Base-by-base conservation (phyloP, 805 yeast species). In the Pichia rugopelliculosa region DNA sequence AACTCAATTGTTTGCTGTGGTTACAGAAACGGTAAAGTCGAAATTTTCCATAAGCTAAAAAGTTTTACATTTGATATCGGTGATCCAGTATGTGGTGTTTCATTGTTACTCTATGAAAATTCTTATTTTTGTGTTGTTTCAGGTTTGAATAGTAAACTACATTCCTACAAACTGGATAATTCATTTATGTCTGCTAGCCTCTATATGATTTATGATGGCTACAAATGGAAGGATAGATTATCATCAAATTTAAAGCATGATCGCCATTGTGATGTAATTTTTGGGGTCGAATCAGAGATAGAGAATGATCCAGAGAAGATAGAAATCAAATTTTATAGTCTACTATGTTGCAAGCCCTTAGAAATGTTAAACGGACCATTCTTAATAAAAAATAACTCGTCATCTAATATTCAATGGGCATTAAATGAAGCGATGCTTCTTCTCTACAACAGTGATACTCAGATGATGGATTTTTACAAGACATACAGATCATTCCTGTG, bases 241-340 rank as follows among this genome's bases (percentile, higher is more conserved):
- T 42, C 50, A 2, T 21, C 38, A 6, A 47, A 47, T 18, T 30
- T 52, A 25, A 47, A 47, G 23, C 33, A 25, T 9, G 39, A 39
- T 30, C 7, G 3, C 7, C 12, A 20, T 7, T 11, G 34, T 7
- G 22, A 42, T 18, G 41, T 45, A 4, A 41, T 47, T 1, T 52
- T 52, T 46, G 49, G 44, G 13, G 27, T 52, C 1, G 55, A 52
- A 47, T 52, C 51, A 4, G 45, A 45, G 30, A 22, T 37, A 10
- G 24, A 21, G 3, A 9, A 18, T 6, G 30, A 44, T 26, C 6
- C 21, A 9, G 17, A 21, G 3, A 25, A 26, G 2, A 11, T 48
- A n/a, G 45, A 44, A n/a, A 11, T 48, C 6, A 26, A 44, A 11
- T 41, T 44, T 24, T 48, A 40, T 40, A 39, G 41, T n/a, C 4